Evolutionary conservation across 2,329 filamentous ascomycete genomes (phyloP).

Genomic region (Aureobasidium uvarum): DNA sequence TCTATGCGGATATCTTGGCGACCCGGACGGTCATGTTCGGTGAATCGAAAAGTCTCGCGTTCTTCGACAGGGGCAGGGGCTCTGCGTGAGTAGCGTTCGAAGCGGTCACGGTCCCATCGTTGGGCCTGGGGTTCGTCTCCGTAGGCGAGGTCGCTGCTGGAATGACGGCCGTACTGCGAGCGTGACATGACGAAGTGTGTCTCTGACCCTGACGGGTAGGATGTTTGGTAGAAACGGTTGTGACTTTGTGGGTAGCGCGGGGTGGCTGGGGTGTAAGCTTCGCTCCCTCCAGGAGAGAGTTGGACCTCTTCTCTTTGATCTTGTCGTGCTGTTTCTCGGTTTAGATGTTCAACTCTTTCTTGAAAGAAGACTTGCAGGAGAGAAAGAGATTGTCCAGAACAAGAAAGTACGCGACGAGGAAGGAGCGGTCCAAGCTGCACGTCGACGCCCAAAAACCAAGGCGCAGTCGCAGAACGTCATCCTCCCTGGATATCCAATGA

Average conservation of each 20-base stretch:
- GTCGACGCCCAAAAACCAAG: slow-evolving; percentile 18
- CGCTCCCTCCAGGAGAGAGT: neutral
- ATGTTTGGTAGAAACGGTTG: slow-evolving; percentile 20
- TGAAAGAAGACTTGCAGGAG: neutral
- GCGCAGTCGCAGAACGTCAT: slow-evolving; percentile 8
- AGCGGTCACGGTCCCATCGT: slow-evolving; percentile 53
- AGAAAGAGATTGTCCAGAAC: neutral
- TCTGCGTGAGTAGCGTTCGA: slow-evolving; percentile 45
- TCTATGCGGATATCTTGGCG: slow-evolving; percentile 46
- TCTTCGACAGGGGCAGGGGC: slow-evolving; percentile 34
- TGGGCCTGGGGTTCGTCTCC: slow-evolving; percentile 45
- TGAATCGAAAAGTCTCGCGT: slow-evolving; percentile 46
- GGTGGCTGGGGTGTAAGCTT: slow-evolving; percentile 16
- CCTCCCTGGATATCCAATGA: neutral
- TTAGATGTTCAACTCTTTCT: neutral
- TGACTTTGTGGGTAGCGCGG: slow-evolving; percentile 16
- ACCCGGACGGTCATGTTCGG: slow-evolving; percentile 40
- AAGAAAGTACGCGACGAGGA: neutral
- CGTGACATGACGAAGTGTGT: slow-evolving; percentile 22
- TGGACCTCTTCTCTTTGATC: neutral
- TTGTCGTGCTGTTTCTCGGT: neutral
- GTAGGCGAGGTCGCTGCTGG: slow-evolving; percentile 46
- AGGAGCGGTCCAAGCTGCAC: slow-evolving; percentile 13
- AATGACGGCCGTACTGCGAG: slow-evolving; percentile 30
- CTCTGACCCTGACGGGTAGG: slow-evolving; percentile 10